These are phyloP conservation scores for Fraxinus ornus DNA, from an alignment of 305 asterid species.

Conservation along the genomic window DNA sequence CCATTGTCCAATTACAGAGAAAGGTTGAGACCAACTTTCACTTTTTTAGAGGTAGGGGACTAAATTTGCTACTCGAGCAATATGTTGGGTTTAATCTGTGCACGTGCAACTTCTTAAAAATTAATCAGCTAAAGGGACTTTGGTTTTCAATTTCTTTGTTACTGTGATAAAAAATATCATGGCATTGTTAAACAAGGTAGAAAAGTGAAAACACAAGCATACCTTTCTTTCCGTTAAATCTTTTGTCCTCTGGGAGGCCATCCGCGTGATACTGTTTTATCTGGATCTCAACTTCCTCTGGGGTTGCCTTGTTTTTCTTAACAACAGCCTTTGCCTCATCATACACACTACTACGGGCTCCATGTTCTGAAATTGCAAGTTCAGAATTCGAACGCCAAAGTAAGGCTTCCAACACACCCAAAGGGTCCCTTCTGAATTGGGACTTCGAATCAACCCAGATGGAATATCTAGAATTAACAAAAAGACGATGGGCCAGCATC, in stretches of 20 bases:
- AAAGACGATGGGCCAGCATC: slow-evolving; percentile 98
- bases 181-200: not conserved
- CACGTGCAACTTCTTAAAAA: not conserved
- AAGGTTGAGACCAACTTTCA: not conserved
- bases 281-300: slow-evolving; percentile 86
- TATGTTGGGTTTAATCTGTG: not conserved
- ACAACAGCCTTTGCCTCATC: slow-evolving; percentile 98
- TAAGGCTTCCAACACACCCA: slow-evolving; percentile 47
- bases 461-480: slow-evolving; percentile 85
- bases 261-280: slow-evolving; percentile 72
- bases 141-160: not conserved
- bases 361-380: slow-evolving; percentile 87
- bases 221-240: slow-evolving; percentile 93
- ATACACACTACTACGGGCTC: slow-evolving; percentile 92
- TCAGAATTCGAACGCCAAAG: slow-evolving; percentile 81
- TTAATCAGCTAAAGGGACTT: not conserved
- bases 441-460: slow-evolving; percentile 98
- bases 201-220: slow-evolving; percentile 19
- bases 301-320: slow-evolving; percentile 87
- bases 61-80: not conserved
- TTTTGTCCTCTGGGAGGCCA: slow-evolving; percentile 86
- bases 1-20: too few species aligned
- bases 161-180: slow-evolving; percentile 1
- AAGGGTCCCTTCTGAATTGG: slow-evolving; percentile 60
- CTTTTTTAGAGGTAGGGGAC: not conserved